phyloP scores from a whole-genome alignment of 2,329 filamentous ascomycete species.

The Clarireedia monteithiana region DNA sequence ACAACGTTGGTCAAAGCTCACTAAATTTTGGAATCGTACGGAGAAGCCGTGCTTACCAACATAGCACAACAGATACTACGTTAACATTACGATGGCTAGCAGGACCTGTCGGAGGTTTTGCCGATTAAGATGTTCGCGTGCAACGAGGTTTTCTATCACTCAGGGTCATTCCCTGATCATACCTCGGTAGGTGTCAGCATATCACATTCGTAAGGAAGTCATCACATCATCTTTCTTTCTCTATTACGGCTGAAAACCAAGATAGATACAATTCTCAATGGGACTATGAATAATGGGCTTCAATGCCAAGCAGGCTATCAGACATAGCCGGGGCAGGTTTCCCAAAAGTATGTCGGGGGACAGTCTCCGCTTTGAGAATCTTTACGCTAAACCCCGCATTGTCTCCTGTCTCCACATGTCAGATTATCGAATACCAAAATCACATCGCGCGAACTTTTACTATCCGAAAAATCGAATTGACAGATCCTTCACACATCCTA shows the following conservation, averaged over 20 bases:
- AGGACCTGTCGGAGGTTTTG: not conserved
- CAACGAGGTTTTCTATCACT: not conserved
- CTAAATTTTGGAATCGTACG: not conserved
- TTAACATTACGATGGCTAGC: not conserved
- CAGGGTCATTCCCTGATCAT: not conserved
- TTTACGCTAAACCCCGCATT: slow-evolving; percentile 5
- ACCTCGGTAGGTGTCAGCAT: slow-evolving; percentile 1
- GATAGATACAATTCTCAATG: not conserved
- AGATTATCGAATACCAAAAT: not conserved
- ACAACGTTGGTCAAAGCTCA: not conserved
- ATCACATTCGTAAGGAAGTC: not conserved
- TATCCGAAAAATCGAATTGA: no score
- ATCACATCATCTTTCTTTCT: not conserved
- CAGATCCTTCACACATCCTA: not conserved
- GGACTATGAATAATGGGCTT: no score
- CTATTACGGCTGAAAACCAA: not conserved
- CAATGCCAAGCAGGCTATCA: no score
- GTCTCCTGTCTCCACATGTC: not conserved
- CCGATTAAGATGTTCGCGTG: not conserved
- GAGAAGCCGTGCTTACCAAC: not conserved
- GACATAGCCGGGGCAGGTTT: not conserved
- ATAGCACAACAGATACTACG: slow-evolving; percentile 3
- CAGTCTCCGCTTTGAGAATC: not conserved
- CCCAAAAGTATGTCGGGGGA: not conserved
- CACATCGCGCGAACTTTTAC: not conserved